Evolutionary conservation across 148 eudicot genomes (phyloP).

Genomic region (Spergularia bocconei): DNA sequence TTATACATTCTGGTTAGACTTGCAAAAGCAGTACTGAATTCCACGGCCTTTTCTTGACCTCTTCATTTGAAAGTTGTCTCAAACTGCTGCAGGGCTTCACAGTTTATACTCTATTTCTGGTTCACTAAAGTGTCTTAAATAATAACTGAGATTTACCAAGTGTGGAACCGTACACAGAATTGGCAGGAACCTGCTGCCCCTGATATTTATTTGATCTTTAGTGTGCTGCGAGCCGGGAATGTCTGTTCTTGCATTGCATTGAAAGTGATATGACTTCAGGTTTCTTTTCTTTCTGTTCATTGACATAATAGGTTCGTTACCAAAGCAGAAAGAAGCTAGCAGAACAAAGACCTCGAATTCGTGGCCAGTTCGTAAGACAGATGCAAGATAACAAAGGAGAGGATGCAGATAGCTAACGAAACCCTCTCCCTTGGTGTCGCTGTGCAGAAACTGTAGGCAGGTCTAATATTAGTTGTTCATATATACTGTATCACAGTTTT

Average conservation of each 20-base stretch:
- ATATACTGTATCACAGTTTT: slow-evolving; percentile 18
- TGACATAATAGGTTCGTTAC: slow-evolving; percentile 49
- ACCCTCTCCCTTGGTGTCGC: neutral
- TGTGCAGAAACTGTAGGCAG: slow-evolving; percentile 4
- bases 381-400: slow-evolving; percentile 36
- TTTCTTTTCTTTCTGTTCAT: neutral
- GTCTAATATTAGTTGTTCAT: slow-evolving; percentile 23
- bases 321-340: slow-evolving; percentile 81
- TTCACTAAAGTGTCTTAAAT: too few species aligned
- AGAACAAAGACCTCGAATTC: slow-evolving; percentile 74
- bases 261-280: neutral
- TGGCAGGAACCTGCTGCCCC: slow-evolving; percentile 8
- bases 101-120: too few species aligned
- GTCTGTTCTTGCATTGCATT: neutral
- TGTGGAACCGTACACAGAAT: neutral
- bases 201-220: neutral
- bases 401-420: slow-evolving; percentile 48
- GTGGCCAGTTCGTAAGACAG: slow-evolving; percentile 63
- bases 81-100: too few species aligned
- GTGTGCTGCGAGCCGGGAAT: neutral
- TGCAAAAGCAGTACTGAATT: too few species aligned
- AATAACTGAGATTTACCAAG: too few species aligned
- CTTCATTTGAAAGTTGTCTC: too few species aligned
- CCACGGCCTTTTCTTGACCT: too few species aligned
- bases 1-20: too few species aligned